phyloP scores from a whole-genome alignment of 495 filamentous ascomycete genomes.

The Baudoinia panamericana region DNA sequence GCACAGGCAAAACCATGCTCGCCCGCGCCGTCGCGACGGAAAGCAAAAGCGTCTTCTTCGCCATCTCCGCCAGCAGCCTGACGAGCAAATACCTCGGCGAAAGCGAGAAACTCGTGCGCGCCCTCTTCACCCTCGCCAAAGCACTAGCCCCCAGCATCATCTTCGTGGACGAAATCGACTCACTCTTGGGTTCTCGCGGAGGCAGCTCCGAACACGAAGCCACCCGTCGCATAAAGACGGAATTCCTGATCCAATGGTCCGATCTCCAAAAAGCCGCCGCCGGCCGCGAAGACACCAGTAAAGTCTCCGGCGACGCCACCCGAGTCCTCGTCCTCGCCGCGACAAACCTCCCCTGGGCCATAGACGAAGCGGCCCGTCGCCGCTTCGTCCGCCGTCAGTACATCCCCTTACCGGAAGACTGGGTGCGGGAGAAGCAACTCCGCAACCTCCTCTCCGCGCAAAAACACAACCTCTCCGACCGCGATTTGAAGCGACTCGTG shows the following conservation, averaged over 20 bases:
- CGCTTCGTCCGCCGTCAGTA: conserved; percentile 92
- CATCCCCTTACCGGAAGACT: conserved; percentile 79
- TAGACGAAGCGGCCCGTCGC: conserved; percentile 86
- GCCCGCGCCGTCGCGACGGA: conserved; percentile 92
- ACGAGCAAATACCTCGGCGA: conserved; percentile 96
- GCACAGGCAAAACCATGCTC: conserved; percentile 97
- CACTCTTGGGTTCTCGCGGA: conserved; percentile 70
- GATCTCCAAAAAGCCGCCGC: conserved; percentile 86
- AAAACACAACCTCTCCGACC: conserved; percentile 62
- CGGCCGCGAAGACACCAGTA: conserved; percentile 57
- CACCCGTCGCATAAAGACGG: conserved; percentile 87
- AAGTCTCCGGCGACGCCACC: conserved; percentile 75
- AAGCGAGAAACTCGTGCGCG: conserved; percentile 89
- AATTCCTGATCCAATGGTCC: conserved; percentile 96
- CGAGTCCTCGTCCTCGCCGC: conserved; percentile 88
- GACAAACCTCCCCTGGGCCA: conserved; percentile 95
- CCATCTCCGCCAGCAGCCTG: conserved; percentile 82
- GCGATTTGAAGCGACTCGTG: conserved; percentile 67
- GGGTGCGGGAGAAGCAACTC: conserved; percentile 66
- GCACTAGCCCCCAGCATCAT: conserved; percentile 89
- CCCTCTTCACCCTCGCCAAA: conserved; percentile 82
- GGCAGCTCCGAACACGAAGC: conserved; percentile 85
- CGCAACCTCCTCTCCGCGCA: conserved; percentile 69
- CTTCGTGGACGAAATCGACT: conserved; percentile 98
- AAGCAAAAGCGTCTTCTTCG: conserved; percentile 91